phyloP scores from a whole-genome alignment of 139 green algal genomes.

The Protoeuglena noctilucae region DNA sequence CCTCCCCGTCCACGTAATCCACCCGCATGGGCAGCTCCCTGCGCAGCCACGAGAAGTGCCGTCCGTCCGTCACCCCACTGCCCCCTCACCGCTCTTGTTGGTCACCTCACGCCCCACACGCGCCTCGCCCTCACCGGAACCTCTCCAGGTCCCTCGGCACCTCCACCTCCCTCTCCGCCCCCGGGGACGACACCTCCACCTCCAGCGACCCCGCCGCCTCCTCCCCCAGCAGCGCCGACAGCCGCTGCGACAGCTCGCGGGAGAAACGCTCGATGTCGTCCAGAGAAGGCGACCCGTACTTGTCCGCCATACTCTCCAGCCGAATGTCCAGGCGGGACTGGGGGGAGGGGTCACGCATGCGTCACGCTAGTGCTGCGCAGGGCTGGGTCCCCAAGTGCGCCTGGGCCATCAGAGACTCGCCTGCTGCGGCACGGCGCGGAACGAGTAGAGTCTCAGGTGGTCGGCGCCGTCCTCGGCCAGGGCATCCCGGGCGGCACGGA shows the following conservation, averaged over 20 bases:
- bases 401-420: no score
- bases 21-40: slow-evolving; percentile 37
- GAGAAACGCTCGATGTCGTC: slow-evolving; percentile 42
- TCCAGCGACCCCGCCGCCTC: slow-evolving; percentile 33
- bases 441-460: slow-evolving; percentile 16
- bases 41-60: no score
- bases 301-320: slow-evolving; percentile 38
- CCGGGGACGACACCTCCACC: slow-evolving; percentile 49
- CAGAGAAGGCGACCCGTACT: slow-evolving; percentile 41
- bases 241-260: slow-evolving; percentile 9
- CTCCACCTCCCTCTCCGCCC: slow-evolving; percentile 32
- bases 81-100: no score
- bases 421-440: slow-evolving; percentile 7
- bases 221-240: slow-evolving; percentile 25
- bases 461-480: not conserved
- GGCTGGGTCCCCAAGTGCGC: no score
- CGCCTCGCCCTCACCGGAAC: no score
- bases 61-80: no score
- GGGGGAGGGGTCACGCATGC: no score
- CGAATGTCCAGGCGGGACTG: slow-evolving; percentile 35
- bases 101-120: no score
- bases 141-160: slow-evolving; percentile 32
- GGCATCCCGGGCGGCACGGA: not conserved
- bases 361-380: no score
- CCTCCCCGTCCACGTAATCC: slow-evolving; percentile 5